Evolutionary conservation across 2,329 filamentous ascomycete genomes (phyloP).

Genomic region (Claviceps africana): DNA sequence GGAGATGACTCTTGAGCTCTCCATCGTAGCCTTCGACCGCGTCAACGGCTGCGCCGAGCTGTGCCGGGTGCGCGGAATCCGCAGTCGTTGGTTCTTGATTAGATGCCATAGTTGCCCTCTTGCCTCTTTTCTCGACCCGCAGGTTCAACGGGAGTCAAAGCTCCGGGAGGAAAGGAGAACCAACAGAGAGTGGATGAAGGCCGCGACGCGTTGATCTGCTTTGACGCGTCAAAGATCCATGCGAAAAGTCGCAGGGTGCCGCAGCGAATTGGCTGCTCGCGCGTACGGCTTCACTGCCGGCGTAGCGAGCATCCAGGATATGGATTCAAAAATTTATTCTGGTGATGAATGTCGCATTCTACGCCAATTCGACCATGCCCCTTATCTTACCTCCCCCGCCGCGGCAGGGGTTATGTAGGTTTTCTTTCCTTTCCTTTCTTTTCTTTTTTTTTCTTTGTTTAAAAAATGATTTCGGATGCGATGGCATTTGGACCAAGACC

Average conservation of each 20-base stretch:
- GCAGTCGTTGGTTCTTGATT: not conserved
- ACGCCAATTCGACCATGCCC: not conserved
- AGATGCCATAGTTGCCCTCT: not conserved
- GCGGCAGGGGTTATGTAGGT: not conserved
- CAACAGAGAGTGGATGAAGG: not conserved
- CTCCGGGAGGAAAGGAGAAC: not conserved
- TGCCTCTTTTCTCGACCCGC: not conserved
- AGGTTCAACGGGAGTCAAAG: too few relatives aligned
- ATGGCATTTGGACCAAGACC: not conserved
- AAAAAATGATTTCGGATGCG: not conserved
- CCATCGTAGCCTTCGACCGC: not conserved
- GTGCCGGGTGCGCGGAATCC: not conserved
- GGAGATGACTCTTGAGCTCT: constrained; percentile 5
- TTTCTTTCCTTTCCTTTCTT: too few relatives aligned
- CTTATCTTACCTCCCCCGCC: not conserved
- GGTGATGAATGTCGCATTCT: not conserved
- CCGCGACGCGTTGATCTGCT: not conserved
- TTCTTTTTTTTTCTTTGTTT: too few relatives aligned
- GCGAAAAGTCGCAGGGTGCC: not conserved
- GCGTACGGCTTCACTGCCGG: not conserved
- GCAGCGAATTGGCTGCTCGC: not conserved
- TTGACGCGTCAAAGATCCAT: not conserved
- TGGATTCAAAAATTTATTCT: not conserved
- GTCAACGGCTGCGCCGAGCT: not conserved
- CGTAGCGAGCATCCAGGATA: not conserved